phyloP scores from a whole-genome alignment of 2,329 filamentous ascomycete species.

The Xenoacremonium recifei region DNA sequence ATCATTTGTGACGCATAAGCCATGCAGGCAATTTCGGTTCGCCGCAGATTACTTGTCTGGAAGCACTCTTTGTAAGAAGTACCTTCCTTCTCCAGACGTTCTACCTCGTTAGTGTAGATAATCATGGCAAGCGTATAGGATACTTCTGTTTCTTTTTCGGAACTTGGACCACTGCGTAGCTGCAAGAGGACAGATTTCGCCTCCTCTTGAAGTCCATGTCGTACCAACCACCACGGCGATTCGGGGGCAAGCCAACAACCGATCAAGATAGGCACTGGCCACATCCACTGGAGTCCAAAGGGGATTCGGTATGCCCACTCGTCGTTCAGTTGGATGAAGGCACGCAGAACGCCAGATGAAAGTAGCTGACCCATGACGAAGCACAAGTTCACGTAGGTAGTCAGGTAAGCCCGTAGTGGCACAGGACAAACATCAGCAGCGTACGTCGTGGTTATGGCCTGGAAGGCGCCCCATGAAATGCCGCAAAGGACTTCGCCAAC shows the following conservation, averaged over 20 bases:
- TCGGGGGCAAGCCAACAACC: conserved; percentile 45
- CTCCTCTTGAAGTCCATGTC: conserved; percentile 36
- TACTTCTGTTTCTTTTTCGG: conserved; percentile 31
- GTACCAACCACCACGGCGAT: conserved; percentile 50
- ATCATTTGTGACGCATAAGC: no score
- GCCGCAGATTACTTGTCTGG: conserved; percentile 42
- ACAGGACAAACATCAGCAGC: conserved; percentile 46
- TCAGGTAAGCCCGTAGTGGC: conserved; percentile 48
- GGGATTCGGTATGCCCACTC: conserved; percentile 48
- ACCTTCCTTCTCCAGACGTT: conserved; percentile 39
- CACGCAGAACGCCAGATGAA: conserved; percentile 41
- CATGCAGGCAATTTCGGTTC: conserved; percentile 47
- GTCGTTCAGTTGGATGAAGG: conserved; percentile 34
- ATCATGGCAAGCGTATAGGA: conserved; percentile 51
- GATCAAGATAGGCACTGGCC: conserved; percentile 43
- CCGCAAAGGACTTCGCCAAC: conserved; percentile 46
- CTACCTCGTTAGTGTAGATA: conserved; percentile 49
- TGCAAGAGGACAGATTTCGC: conserved; percentile 38
- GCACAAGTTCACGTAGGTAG: conserved; percentile 48
- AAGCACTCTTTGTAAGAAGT: conserved; percentile 48
- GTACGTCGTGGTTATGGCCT: conserved; percentile 47
- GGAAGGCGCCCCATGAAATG: conserved; percentile 47
- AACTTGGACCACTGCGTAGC: conserved; percentile 40
- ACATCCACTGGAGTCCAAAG: conserved; percentile 50
- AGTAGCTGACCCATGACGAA: conserved; percentile 50